Conservation (phyloP, 352 stramenopile species). For the Pilasporangium apinafurcum region DNA sequence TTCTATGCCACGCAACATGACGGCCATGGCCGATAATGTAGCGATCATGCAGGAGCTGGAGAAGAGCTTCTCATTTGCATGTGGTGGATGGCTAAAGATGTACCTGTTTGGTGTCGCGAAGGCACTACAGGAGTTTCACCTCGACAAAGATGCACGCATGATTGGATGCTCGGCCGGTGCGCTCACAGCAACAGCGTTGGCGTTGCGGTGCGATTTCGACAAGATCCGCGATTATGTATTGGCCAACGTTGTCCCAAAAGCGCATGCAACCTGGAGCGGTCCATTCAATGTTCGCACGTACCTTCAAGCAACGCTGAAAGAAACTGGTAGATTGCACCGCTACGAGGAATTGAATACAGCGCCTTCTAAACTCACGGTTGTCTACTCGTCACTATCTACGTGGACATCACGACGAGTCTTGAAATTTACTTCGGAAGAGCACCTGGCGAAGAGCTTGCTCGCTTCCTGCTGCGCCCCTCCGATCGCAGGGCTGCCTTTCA, state of each 20-base stretch:
- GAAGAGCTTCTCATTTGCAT: constrained; percentile 81
- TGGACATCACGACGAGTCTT: constrained; percentile 61
- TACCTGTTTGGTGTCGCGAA: constrained; percentile 86
- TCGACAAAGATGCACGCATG: constrained; percentile 50
- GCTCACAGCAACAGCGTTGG: constrained; percentile 61
- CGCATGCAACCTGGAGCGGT: constrained; percentile 37
- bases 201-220: constrained; percentile 72
- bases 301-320: constrained; percentile 37
- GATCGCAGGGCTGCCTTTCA: constrained; percentile 80
- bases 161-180: constrained; percentile 79
- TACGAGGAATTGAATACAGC: constrained; percentile 43
- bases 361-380: constrained; percentile 38
- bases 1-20: too few species aligned
- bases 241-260: constrained; percentile 35
- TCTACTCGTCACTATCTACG: constrained; percentile 73
- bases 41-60: too few species aligned
- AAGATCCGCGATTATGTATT: constrained; percentile 61
- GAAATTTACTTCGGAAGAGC: constrained; percentile 52
- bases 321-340: constrained; percentile 29
- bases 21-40: too few species aligned
- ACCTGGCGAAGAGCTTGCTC: constrained; percentile 57
- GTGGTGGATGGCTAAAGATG: constrained; percentile 85
- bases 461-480: constrained; percentile 76
- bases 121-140: constrained; percentile 64
- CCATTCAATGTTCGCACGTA: constrained; percentile 69